phyloP scores from a whole-genome alignment of 805 yeast genomes.

The Saturnispora serradocipensis region DNA sequence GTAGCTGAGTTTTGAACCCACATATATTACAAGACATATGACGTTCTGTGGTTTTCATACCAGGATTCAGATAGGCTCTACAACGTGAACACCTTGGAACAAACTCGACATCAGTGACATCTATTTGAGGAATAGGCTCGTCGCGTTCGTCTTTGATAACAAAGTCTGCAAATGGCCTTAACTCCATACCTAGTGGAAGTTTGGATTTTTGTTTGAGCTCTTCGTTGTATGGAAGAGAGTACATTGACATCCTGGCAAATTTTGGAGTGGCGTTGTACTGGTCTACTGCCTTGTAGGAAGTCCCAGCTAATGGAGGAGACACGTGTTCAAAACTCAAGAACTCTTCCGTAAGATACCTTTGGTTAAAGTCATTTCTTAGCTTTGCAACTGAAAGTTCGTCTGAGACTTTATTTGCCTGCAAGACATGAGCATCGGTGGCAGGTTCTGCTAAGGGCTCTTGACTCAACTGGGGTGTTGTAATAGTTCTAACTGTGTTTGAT shows the following conservation, averaged over 20 bases:
- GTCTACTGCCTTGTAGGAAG: conserved; percentile 60
- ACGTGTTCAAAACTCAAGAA: conserved; percentile 72
- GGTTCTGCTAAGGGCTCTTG: neutral
- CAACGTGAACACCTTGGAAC: conserved; percentile 91
- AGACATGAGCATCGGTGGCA: conserved; percentile 1
- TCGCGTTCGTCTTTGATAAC: conserved; percentile 36
- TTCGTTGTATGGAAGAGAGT: conserved; percentile 71
- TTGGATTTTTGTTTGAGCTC: conserved; percentile 57
- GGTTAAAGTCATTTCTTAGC: conserved; percentile 26
- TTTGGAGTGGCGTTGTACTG: conserved; percentile 83
- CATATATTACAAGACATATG: conserved; percentile 81
- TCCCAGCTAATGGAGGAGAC: conserved; percentile 75
- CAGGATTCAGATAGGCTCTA: conserved; percentile 81
- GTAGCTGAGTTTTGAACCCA: conserved; percentile 60
- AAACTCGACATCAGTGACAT: conserved; percentile 45
- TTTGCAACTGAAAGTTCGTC: conserved; percentile 31
- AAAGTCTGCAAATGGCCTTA: conserved; percentile 76
- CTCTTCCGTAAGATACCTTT: conserved; percentile 30
- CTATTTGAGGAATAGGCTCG: conserved; percentile 51
- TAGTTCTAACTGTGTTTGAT: neutral
- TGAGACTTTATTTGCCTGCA: conserved; percentile 4
- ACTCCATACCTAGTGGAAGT: conserved; percentile 71
- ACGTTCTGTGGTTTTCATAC: conserved; percentile 58
- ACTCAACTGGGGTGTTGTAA: neutral
- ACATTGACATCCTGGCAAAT: conserved; percentile 69